Evolutionary conservation across 371 early-diverging fungal genomes (phyloP), one percentile per base, ranked within the genome.

Genomic region (Rhizopus delemar): DNA sequence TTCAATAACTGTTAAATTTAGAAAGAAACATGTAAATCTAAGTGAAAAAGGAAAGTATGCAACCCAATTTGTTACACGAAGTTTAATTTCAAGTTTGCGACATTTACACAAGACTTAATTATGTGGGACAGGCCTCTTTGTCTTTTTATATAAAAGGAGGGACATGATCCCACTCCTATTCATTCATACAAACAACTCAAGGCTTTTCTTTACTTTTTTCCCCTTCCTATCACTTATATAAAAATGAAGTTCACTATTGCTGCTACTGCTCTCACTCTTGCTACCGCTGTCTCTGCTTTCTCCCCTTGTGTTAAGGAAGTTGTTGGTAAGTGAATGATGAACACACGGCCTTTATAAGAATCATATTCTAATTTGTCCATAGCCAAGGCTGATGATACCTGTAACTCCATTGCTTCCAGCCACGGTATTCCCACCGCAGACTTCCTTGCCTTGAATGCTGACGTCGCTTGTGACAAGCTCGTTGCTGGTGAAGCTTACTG

Each of bases 201-300:
- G 9, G 34, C 51, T 35, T 34, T 48, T 31, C 43, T 57, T 38
- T 31, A 38, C 53, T 41, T 50, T n/a, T 48, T 36, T 45, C 48
- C 13, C 69, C 67, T 67, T 63, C 71, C 67, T 52, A 55, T 63
- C 67, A 60, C 67, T 63, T 13, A 43, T n/a, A 22, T n/a, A 39
- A 39, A 50, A 60, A 70, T 70, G 71, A 70, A 70, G 43, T 70
- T 70, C 50, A 52, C 67, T 43, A 12, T 70, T 32, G 60, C 58
- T 39, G 56, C 66, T 41, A 43, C 65, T 29, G 62, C 62, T 38
- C 29, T 70, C 36, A 63, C 71, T 32, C 35, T 70, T 12, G 59
- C 52, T 29, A 28, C 63, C 12, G 38, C 54, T 53, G 67, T 56
- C 12, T 66, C 67, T 32, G 71, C 71, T 33, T n/a, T 56, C 16